Base-by-base conservation (phyloP, 768 basidiomycete species). In the Tubosaeta sp. region DNA sequence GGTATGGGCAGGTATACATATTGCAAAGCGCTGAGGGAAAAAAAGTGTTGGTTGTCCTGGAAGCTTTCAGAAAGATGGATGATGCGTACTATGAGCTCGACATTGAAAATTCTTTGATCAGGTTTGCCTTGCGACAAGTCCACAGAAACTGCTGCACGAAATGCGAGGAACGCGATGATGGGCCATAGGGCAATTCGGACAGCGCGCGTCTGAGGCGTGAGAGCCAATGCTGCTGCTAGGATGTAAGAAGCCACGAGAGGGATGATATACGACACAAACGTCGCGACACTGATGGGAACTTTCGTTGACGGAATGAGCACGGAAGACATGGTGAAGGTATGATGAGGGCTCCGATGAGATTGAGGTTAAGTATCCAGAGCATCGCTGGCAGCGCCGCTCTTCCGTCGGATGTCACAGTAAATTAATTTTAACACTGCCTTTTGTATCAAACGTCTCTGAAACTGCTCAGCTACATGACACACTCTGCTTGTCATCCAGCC, bases 101-200 rank as follows among this genome's bases (percentile, higher is more conserved):
- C 19, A 31, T 61, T 61, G 12, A 45, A 14, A 27, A 45, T 34
- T 6, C n/a, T 9, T 5, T 12, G 36, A 11, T 53, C 31, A 4
- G 56, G 55, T 7, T 47, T 22, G 6, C 24, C 51, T 14, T 18
- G 22, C 0, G 54, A 40, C 35, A 53, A 16, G 18, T 60, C 59
- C 43, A 55, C 21, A 9, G 46, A 55, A 11, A 32, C 4, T 1
- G 69, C 65, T 5, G 74, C 73, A n/a, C 73, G 70, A 47, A 75
- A 77, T 10, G 74, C 64, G 9, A 67, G 53, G 65, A 71, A 73
- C 14, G 77, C 58, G 1, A 76, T 72, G 32, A 79, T 52, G 4
- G 79, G 78, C 30, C 79, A 68, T 19, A 80, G 51, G 4, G 73
- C 74, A 46, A 78, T 53, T 29, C 80, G 77, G 35, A 76, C 56